Base-by-base conservation (phyloP, 2,329 filamentous ascomycete species). In the Botrytis galanthina region DNA sequence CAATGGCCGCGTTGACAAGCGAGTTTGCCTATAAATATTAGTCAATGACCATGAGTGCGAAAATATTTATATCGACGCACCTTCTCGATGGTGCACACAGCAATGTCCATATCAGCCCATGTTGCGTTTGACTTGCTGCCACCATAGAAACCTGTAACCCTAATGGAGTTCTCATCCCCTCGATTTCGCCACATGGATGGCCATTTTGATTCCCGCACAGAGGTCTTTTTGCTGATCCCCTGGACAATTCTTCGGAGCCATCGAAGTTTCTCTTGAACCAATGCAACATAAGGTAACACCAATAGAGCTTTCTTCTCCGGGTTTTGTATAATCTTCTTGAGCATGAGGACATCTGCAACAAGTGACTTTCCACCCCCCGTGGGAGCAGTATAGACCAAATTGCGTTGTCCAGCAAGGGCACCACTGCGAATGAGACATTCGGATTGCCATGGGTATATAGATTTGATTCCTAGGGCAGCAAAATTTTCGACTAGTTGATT, bases 41-140 rank as follows among this genome's bases (percentile, higher is more conserved):
- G 61, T 26, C 37, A 39, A 59, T 62, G 26, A 18, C 3, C n/a
- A 26, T 70, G 16, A 61, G 14, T 26, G 18, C 39, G 7, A 22
- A 35, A 46, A 39, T 12, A 37, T 54, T 46, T 37, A 29, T 20
- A 46, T 35, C 18, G 14, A 78, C 77, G 63, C 68, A 87, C 88
- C 88, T 94, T 95, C 83, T 95, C 92, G 74, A 94, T 90, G 1
- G 92, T 94, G 82, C 92, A 94, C 59, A 94, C 88, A 1, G 90
- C 92, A 78, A 95, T 89, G 79, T 95, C 92, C 77, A 93, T 91
- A 78, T 94, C 92, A 39, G 86, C 84, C 92, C 92, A 94, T 1
- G 87, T 89, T 18, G 88, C 84, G 75, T 88, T 87, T 42, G 90
- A 85, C 64, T 90, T 92, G 78, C 89, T 92, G 7, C 92, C 92